A percentile compares a stretch with the other conserved stretches of the same genome.
These are phyloP conservation scores for Alternaria gansuensis DNA, from an alignment of 2,329 filamentous ascomycete species.

Conservation along the genomic window DNA sequence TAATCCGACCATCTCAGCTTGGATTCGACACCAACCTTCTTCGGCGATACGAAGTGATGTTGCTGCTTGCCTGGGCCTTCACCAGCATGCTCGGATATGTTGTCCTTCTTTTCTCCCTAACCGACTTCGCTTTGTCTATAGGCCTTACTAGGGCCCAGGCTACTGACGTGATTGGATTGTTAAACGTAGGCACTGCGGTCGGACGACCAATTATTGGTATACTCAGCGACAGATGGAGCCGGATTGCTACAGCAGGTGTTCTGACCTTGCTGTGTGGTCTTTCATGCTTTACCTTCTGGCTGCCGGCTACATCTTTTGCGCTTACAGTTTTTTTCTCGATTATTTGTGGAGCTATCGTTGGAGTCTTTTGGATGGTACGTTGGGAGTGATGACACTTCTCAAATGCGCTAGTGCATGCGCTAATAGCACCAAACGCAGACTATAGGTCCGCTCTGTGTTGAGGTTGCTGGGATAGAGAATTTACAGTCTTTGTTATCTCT, in stretches of 20 bases:
- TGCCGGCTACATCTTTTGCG: constrained; percentile 56
- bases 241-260: constrained; percentile 55
- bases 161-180: constrained; percentile 53
- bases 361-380: constrained; percentile 60
- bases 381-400: background rate
- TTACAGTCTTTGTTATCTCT: constrained; percentile 54
- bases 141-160: constrained; percentile 54
- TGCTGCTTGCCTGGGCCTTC: constrained; percentile 57
- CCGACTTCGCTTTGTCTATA: constrained; percentile 58
- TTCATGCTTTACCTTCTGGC: constrained; percentile 58
- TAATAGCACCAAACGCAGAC: constrained; percentile 35
- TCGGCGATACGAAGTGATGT: constrained; percentile 46
- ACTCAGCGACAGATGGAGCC: constrained; percentile 56
- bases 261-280: constrained; percentile 53
- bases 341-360: constrained; percentile 56
- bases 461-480: constrained; percentile 54
- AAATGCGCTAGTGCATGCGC: background rate
- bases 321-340: constrained; percentile 57
- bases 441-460: constrained; percentile 53
- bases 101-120: constrained; percentile 58
- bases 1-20: constrained; percentile 47
- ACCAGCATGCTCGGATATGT: constrained; percentile 60
- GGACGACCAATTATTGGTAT: constrained; percentile 59
- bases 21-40: constrained; percentile 51
- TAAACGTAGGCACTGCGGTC: constrained; percentile 60